Evolutionary conservation across 192 early-diverging fungal genomes (phyloP), one percentile per base, ranked within the genome.

Genomic region (Rhizoclosmatium globosum): DNA sequence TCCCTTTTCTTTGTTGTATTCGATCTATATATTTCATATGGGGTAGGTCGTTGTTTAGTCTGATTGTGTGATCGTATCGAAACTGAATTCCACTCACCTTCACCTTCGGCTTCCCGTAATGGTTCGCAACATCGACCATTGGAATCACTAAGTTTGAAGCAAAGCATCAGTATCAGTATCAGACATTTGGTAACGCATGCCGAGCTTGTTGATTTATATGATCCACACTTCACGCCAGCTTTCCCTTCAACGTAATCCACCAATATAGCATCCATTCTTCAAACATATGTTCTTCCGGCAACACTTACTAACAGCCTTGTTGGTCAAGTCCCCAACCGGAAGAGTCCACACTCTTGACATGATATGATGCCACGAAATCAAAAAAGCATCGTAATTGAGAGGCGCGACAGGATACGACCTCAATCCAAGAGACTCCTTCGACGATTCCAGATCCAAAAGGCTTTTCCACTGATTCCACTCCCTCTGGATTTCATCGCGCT

Each of bases 41-140:
- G 6, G 31, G 38, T 21, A 9, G 4, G 39, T 31, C 15, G n/a
- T n/a, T n/a, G n/a, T n/a, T n/a, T n/a, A n/a, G n/a, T n/a, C n/a
- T n/a, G n/a, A n/a, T n/a, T n/a, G n/a, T n/a, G n/a, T n/a, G n/a
- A n/a, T n/a, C n/a, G n/a, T n/a, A n/a, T n/a, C n/a, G n/a, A n/a
- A n/a, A n/a, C n/a, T n/a, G 53, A 13, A 64, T 39, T 39, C n/a
- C n/a, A n/a, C n/a, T n/a, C n/a, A n/a, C n/a, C n/a, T 74, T 74
- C 1, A 74, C 72, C 61, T 74, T 74, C 6, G 72, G 72, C 3
- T 74, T 46, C 21, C 72, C 72, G 59, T 43, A 62, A 31, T 74
- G 72, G 60, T 74, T 74, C 38, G 72, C 72, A 9, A 74, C 72
- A 42, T 74, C 72, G 43, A 74, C 72, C 72, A 62, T 71, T 21